These are phyloP conservation scores for Phaseolus lunatus DNA, from an alignment of 306 rosid genomes.

Conservation along the genomic window DNA sequence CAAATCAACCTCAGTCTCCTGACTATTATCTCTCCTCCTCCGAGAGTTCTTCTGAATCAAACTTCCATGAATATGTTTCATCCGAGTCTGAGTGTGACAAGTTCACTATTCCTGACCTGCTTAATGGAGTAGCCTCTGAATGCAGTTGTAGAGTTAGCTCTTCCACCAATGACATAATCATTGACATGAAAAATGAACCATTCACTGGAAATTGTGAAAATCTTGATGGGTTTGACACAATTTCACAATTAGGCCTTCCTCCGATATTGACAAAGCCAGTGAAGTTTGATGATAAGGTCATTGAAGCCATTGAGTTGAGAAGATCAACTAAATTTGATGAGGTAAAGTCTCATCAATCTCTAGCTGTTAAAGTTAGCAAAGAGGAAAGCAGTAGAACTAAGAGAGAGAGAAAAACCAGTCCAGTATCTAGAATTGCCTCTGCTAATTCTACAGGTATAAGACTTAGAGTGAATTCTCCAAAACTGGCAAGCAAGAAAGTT, in stretches of 20 bases:
- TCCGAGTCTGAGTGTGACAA: slow-evolving; percentile 58
- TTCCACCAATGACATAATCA: slow-evolving; percentile 71
- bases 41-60: slow-evolving; percentile 55
- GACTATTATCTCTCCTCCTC: slow-evolving; percentile 51
- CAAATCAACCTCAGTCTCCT: slow-evolving; percentile 51
- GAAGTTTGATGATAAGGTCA: slow-evolving; percentile 53
- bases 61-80: slow-evolving; percentile 48
- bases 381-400: slow-evolving; percentile 48
- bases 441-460: slow-evolving; percentile 59
- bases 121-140: slow-evolving; percentile 51
- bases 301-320: slow-evolving; percentile 46
- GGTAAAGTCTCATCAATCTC: slow-evolving; percentile 38
- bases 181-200: slow-evolving; percentile 64
- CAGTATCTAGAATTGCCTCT: slow-evolving; percentile 50
- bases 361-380: slow-evolving; percentile 45
- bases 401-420: slow-evolving; percentile 38
- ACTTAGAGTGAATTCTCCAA: slow-evolving; percentile 72
- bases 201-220: slow-evolving; percentile 52
- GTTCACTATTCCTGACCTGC: slow-evolving; percentile 47
- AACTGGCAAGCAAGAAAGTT: slow-evolving; percentile 60
- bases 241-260: slow-evolving; percentile 65
- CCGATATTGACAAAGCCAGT: slow-evolving; percentile 66
- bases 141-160: slow-evolving; percentile 66
- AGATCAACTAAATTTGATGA: slow-evolving; percentile 51
- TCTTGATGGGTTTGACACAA: slow-evolving; percentile 50